Evolutionary conservation across 176 grass and related monocot species (phyloP).

Genomic region (Saccharum officinarum): DNA sequence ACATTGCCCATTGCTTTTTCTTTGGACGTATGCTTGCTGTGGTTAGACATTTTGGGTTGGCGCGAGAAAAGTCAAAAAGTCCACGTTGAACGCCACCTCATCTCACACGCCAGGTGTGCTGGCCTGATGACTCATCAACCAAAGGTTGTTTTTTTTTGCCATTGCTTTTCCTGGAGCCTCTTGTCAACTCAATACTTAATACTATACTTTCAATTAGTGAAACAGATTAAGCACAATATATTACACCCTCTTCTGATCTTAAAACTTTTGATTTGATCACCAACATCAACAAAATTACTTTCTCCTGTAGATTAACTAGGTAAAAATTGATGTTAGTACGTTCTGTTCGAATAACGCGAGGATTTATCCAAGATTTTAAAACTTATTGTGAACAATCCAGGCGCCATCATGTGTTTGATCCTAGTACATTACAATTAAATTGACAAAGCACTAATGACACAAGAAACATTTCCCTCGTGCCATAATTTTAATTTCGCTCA

Average conservation of each 20-base stretch:
- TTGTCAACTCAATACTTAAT: neutral
- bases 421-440: neutral
- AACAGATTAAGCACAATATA: neutral
- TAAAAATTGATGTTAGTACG: too few relatives aligned
- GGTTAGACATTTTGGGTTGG: neutral
- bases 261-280: too few relatives aligned
- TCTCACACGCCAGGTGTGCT: neutral
- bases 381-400: too few relatives aligned
- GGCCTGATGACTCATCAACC: neutral
- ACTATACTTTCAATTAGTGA: neutral
- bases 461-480: neutral
- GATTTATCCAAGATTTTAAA: too few relatives aligned
- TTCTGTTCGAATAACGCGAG: too few relatives aligned
- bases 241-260: neutral
- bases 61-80: neutral
- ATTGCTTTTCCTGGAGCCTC: neutral
- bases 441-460: neutral
- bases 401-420: neutral
- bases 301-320: too few relatives aligned
- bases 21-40: too few relatives aligned
- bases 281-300: too few relatives aligned
- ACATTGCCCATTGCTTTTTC: too few relatives aligned
- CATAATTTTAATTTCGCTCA: neutral
- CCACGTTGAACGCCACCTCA: constrained; percentile 25
- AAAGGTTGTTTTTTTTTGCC: neutral